Percentiles rank a stretch among this genome's conserved stretches.
Conservation (phyloP, 2,329 filamentous ascomycete species). For the Chrysosporium queenslandicum region DNA sequence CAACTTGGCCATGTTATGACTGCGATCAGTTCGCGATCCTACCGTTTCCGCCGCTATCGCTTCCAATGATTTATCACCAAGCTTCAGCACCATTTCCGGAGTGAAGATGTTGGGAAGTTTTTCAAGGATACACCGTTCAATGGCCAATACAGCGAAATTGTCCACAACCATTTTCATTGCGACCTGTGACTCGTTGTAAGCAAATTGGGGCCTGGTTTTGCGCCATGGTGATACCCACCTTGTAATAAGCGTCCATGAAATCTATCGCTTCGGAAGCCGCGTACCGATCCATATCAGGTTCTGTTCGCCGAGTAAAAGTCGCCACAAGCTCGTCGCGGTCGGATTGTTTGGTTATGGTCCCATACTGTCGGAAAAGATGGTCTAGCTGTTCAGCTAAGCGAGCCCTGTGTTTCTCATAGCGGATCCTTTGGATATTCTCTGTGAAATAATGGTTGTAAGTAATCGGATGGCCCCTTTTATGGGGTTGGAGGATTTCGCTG, state of each 20-base stretch:
- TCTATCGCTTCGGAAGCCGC: conserved; percentile 34
- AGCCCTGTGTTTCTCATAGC: neutral
- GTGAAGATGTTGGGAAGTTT: conserved; percentile 11
- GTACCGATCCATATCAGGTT: conserved; percentile 30
- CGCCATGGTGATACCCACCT: conserved; percentile 24
- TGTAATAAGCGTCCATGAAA: conserved; percentile 40
- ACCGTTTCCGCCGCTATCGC: conserved; percentile 12
- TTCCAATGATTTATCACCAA: conserved; percentile 8
- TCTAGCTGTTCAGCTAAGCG: too few species aligned
- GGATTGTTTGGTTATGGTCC: neutral
- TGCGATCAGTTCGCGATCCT: conserved; percentile 8
- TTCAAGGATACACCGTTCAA: conserved; percentile 24
- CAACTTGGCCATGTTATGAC: conserved; percentile 3
- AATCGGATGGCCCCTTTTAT: conserved; percentile 36
- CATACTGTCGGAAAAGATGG: neutral
- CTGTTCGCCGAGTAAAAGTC: conserved; percentile 14
- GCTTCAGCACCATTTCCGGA: conserved; percentile 9
- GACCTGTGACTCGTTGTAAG: conserved; percentile 24
- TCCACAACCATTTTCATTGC: conserved; percentile 35
- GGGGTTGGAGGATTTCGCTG: conserved; percentile 36
- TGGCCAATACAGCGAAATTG: conserved; percentile 31
- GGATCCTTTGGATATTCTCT: conserved; percentile 23
- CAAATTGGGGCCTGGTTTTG: too few species aligned
- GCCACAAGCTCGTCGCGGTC: neutral
- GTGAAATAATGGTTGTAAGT: conserved; percentile 34